Evolutionary conservation across 345 rosid genomes (phyloP).

Genomic region (Eucalyptus sideroxylon): DNA sequence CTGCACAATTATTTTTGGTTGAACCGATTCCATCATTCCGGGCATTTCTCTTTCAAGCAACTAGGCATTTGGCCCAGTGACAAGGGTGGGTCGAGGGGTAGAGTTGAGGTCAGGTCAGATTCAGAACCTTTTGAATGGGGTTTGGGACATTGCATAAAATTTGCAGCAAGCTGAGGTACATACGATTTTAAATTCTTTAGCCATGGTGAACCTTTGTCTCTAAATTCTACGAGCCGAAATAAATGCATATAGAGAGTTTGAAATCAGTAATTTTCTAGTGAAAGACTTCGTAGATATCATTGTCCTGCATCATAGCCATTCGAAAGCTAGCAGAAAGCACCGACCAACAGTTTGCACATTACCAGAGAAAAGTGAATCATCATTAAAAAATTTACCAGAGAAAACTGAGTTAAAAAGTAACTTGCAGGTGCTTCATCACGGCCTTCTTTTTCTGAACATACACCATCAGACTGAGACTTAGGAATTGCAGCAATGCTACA

Average conservation of each 20-base stretch:
- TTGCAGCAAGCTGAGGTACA: not conserved
- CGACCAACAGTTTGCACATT: not conserved
- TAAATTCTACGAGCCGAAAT: not conserved
- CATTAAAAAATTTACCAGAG: not conserved
- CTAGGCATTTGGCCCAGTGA: not conserved
- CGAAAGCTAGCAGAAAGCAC: not conserved
- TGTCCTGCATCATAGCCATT: not conserved
- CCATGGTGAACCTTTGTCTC: not conserved
- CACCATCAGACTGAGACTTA: not conserved
- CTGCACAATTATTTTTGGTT: not conserved
- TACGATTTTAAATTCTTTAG: not conserved
- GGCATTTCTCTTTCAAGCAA: not conserved
- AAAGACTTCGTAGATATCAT: not conserved
- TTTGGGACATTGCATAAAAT: not conserved
- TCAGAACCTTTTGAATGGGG: not conserved
- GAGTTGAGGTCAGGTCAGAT: not conserved
- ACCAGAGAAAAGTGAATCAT: not conserved
- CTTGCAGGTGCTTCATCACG: not conserved
- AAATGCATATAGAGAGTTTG: not conserved
- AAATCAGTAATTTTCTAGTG: not conserved
- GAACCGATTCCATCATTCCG: not conserved
- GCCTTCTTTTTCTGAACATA: not conserved
- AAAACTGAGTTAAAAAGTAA: not conserved
- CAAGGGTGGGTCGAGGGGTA: not conserved
- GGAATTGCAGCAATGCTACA: not conserved